phyloP scores from a whole-genome alignment of 148 eudicot genomes.

The Talinum fruticosum region DNA sequence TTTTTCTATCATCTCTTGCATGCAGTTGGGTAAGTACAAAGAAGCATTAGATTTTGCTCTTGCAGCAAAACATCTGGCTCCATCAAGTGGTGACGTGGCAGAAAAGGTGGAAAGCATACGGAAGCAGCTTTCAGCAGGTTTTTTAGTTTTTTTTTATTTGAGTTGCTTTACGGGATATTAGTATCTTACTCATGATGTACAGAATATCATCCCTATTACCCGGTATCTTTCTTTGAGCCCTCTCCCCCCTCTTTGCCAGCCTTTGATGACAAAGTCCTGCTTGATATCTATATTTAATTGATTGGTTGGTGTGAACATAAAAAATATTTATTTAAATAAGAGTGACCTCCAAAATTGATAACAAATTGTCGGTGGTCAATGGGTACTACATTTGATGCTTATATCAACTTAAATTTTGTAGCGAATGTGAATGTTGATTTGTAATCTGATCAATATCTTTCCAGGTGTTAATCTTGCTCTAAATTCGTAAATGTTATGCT shows the following conservation, averaged over 20 bases:
- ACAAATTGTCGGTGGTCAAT: too few species aligned
- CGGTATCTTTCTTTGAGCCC: not conserved
- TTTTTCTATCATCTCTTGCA: conserved; percentile 5
- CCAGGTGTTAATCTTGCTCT: not conserved
- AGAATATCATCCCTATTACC: not conserved
- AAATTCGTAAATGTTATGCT: not conserved
- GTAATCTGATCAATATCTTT: not conserved
- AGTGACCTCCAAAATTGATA: too few species aligned
- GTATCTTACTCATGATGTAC: not conserved
- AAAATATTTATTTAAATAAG: too few species aligned
- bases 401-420: not conserved
- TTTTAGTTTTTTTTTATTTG: not conserved
- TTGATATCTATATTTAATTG: not conserved
- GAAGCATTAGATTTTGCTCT: conserved; percentile 87
- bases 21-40: conserved; percentile 78
- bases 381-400: not conserved
- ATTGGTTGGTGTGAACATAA: too few species aligned
- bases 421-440: not conserved
- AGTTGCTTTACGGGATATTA: not conserved
- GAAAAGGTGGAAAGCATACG: conserved; percentile 64
- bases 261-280: not conserved
- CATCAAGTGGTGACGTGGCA: conserved; percentile 56
- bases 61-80: conserved; percentile 71
- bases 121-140: conserved; percentile 75
- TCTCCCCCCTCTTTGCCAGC: not conserved